phyloP scores from a whole-genome alignment of 2,329 filamentous ascomycete species.

The Neonectria sp. region DNA sequence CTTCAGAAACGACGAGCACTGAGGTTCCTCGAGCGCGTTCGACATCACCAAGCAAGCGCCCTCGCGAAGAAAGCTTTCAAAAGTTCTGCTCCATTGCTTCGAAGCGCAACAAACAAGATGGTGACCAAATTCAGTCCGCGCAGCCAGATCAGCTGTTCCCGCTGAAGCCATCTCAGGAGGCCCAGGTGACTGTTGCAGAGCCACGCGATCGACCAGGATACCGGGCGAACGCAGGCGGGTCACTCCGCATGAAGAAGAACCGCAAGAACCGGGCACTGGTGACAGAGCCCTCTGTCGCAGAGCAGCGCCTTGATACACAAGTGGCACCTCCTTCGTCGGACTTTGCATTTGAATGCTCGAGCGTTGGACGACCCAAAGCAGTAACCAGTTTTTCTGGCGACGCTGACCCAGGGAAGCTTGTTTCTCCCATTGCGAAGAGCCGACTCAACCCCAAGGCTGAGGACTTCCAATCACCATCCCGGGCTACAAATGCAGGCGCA shows the following conservation, averaged over 20 bases:
- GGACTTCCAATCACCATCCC: constrained; percentile 44
- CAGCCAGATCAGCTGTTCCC: background rate
- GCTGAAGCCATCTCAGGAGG: constrained; percentile 13
- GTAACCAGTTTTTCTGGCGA: background rate
- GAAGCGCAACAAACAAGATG: constrained; percentile 37
- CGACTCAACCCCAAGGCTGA: constrained; percentile 34
- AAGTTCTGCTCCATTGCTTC: constrained; percentile 11
- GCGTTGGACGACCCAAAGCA: background rate
- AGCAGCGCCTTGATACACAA: constrained; percentile 25
- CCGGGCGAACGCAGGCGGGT: constrained; percentile 51
- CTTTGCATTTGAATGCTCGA: constrained; percentile 31
- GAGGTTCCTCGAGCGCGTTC: background rate
- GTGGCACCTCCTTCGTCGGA: constrained; percentile 32
- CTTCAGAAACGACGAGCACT: background rate
- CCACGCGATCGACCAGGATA: constrained; percentile 41
- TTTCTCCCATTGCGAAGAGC: background rate
- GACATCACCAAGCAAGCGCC: constrained; percentile 31
- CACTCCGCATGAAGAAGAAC: constrained; percentile 51
- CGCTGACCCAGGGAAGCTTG: background rate
- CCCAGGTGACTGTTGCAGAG: constrained; percentile 27
- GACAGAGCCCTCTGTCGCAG: constrained; percentile 34
- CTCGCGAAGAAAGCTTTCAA: constrained; percentile 30
- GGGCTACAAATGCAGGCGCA: background rate
- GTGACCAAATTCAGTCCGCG: background rate
- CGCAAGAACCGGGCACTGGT: constrained; percentile 43